phyloP scores from a whole-genome alignment of 371 early-diverging fungal genomes.

The Coemansia sp. region DNA sequence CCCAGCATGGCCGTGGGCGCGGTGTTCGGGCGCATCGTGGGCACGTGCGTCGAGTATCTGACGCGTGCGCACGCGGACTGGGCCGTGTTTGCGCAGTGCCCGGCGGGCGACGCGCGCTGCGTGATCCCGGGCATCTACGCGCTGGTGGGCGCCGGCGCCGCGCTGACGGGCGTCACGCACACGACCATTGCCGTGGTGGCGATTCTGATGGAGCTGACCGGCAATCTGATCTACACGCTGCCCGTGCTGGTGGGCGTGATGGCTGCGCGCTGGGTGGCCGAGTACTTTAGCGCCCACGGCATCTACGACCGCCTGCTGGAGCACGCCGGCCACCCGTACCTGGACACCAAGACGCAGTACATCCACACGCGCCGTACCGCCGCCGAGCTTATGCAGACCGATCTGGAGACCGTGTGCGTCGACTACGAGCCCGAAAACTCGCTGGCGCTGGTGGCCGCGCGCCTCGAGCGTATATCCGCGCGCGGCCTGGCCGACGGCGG shows the following conservation, averaged over 20 bases:
- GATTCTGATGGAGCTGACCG: conserved; percentile 94
- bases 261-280: conserved; percentile 89
- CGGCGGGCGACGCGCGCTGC: conserved; percentile 62
- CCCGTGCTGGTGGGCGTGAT: conserved; percentile 91
- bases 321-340: conserved; percentile 78
- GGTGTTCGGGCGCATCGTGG: conserved; percentile 71
- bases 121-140: conserved; percentile 94
- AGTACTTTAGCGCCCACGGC: conserved; percentile 71
- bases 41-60: conserved; percentile 68
- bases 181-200: conserved; percentile 93
- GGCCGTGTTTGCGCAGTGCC: conserved; percentile 67
- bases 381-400: conserved; percentile 60
- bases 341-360: conserved; percentile 80
- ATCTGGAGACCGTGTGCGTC: conserved; percentile 62
- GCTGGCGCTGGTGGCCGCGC: conserved; percentile 58
- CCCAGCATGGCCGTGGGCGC: conserved; percentile 85
- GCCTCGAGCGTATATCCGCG: conserved; percentile 56
- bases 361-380: conserved; percentile 61
- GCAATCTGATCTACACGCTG: conserved; percentile 77
- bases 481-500: conserved; percentile 67
- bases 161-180: conserved; percentile 88
- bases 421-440: conserved; percentile 62
- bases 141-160: conserved; percentile 92
- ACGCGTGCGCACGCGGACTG: conserved; percentile 61
- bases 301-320: conserved; percentile 85